Conservation (phyloP, 176 grass and related monocot species). For the Lolium perenne region DNA sequence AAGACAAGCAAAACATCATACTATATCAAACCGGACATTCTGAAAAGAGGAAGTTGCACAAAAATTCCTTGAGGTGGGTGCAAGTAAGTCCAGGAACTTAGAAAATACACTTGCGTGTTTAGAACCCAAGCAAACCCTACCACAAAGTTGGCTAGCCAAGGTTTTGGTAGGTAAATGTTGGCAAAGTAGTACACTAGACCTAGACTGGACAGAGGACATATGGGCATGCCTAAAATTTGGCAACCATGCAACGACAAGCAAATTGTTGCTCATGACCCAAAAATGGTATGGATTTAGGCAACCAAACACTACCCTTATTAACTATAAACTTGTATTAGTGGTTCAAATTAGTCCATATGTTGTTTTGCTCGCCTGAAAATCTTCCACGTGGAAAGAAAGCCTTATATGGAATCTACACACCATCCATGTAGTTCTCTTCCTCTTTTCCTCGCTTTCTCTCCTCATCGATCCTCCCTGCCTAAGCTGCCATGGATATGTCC, state of each 20-base stretch:
- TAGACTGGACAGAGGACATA: neutral
- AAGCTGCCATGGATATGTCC: neutral
- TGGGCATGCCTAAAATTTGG: neutral
- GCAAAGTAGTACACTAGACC: neutral
- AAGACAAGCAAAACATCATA: slow-evolving; percentile 37
- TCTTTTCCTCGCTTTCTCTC: neutral
- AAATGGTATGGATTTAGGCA: neutral
- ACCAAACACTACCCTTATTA: neutral
- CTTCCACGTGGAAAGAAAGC: neutral
- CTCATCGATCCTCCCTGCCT: neutral
- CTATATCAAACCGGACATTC: neutral
- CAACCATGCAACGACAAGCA: neutral
- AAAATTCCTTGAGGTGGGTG: neutral
- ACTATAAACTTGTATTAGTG: neutral
- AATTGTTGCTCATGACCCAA: slow-evolving; percentile 14
- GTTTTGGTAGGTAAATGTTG: neutral
- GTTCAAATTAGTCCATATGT: neutral
- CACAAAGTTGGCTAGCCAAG: slow-evolving; percentile 1
- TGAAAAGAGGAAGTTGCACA: neutral
- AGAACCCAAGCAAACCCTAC: neutral
- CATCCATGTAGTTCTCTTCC: neutral
- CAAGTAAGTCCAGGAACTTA: slow-evolving; percentile 9
- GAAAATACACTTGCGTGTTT: neutral
- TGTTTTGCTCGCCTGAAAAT: neutral
- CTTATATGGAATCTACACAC: neutral